Evolutionary conservation across 2,329 filamentous ascomycete species (phyloP), one percentile per base, ranked within the genome.

Genomic region (Akanthomyces uredinophilus): DNA sequence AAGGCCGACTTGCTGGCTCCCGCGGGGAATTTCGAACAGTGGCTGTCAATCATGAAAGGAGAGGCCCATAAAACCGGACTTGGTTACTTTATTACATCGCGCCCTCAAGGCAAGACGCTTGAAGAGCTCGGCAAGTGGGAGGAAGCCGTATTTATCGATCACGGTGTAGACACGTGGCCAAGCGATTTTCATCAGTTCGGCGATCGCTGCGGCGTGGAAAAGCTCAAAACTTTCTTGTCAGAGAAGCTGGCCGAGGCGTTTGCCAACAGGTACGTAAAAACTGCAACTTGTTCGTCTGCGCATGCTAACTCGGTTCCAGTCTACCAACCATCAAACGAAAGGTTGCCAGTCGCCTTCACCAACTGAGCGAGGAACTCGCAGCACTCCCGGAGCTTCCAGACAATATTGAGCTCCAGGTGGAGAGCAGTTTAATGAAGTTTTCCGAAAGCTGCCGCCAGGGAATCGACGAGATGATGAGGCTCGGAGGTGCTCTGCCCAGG

Each of bases 11-110:
- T 89, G 0, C 74, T 92, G 0, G 82, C 85, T 0, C 70, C 75
- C 0, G 80, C 80, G 0, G 76, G 84, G 1, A 75, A 78, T 0
- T 69, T 75, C 32, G 66, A 73, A 0, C 85, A 87, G 61, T 91
- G 89, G 82, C 70, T 84, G 0, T 76, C 81, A 0, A 87, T 92
- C 61, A 79, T 96, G 5, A 76, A 79, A 0, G 85, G 86, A 0
- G 70, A 83, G 2, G 82, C 83, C 2, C 91, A 90, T 63, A 69
- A 71, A 0, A 82, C 93, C 0, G 87, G 87, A 0, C 80, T 90
- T n/a, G 90, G 89, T 0, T 96, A 94, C 69, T 96, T 88, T 64
- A 85, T 91, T 10, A 91, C 93, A 0, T 90, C 88, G 0, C 84
- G 88, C 1, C 87, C 88, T 3, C 82, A 83, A 32, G 77, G 75